Percentiles rank a stretch among this genome's conserved stretches.
Evolutionary conservation across 768 basidiomycete genomes (phyloP).

Genomic region (Mrakia frigida): DNA sequence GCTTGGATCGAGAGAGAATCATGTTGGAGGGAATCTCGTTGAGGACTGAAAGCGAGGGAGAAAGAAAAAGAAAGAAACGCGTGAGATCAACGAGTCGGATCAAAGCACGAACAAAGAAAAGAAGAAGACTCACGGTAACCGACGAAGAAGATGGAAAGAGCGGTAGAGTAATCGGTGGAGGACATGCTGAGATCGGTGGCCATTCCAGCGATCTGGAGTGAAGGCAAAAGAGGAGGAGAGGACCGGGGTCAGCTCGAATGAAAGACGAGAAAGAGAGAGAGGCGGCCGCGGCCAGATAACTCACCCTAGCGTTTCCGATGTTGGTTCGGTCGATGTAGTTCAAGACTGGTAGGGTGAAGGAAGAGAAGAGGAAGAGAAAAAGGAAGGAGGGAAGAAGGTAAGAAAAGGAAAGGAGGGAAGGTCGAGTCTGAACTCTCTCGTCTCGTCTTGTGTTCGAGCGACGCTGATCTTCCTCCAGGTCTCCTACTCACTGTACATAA

Average conservation of each 20-base stretch:
- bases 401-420: not conserved
- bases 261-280: too few species aligned
- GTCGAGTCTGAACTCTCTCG: not conserved
- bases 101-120: too few species aligned
- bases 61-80: too few species aligned
- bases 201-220: constrained; percentile 11
- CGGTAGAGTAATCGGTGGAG: constrained; percentile 12
- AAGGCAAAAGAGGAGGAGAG: too few species aligned
- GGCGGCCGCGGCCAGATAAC: too few species aligned
- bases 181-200: not conserved
- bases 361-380: not conserved
- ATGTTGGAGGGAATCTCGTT: constrained; percentile 22
- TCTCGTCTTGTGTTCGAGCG: too few species aligned
- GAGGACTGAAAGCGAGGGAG: not conserved
- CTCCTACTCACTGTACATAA: constrained; percentile 9
- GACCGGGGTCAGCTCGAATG: too few species aligned
- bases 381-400: too few species aligned
- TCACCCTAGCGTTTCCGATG: constrained; percentile 16
- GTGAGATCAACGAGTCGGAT: too few species aligned
- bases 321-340: constrained; percentile 26
- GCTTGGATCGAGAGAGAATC: constrained; percentile 30
- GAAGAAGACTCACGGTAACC: not conserved
- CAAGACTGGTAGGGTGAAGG: not conserved
- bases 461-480: too few species aligned
- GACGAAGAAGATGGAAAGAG: constrained; percentile 20